Evolutionary conservation across 768 basidiomycete genomes (phyloP).

Genomic region (Terana coerulea): DNA sequence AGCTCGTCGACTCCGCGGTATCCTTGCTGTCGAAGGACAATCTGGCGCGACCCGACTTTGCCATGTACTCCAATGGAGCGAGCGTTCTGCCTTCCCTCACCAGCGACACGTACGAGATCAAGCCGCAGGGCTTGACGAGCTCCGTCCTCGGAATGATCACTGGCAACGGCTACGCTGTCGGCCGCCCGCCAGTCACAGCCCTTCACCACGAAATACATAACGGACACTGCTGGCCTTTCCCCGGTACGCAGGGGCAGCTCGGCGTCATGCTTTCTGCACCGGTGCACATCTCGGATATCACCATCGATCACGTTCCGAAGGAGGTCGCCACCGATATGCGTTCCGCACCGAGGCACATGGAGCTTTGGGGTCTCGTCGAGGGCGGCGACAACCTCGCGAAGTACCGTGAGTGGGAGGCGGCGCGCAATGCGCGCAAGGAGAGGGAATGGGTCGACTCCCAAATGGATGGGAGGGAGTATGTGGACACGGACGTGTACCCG

Average conservation of each 20-base stretch:
- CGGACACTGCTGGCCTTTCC: slow-evolving; percentile 94
- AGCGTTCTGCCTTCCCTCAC: slow-evolving; percentile 80
- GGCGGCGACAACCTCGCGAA: slow-evolving; percentile 66
- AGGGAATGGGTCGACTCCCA: slow-evolving; percentile 20
- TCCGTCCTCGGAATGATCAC: slow-evolving; percentile 55
- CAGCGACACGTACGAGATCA: slow-evolving; percentile 69
- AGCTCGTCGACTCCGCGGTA: slow-evolving; percentile 76
- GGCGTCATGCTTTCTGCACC: slow-evolving; percentile 73
- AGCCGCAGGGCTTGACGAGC: slow-evolving; percentile 44
- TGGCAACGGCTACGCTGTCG: slow-evolving; percentile 58
- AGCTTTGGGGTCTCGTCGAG: slow-evolving; percentile 89
- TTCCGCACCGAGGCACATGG: slow-evolving; percentile 81
- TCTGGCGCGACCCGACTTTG: slow-evolving; percentile 82
- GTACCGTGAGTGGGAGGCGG: slow-evolving; percentile 50
- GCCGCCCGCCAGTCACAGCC: slow-evolving; percentile 81
- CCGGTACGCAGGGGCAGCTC: slow-evolving; percentile 71
- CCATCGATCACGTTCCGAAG: slow-evolving; percentile 82
- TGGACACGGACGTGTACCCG: slow-evolving; percentile 22
- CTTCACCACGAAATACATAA: slow-evolving; percentile 81
- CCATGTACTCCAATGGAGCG: slow-evolving; percentile 79
- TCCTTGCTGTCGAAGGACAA: slow-evolving; percentile 68
- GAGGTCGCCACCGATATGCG: slow-evolving; percentile 81
- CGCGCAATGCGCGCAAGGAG: slow-evolving; percentile 32
- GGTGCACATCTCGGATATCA: slow-evolving; percentile 61
- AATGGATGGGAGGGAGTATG: slow-evolving; percentile 9